Evolutionary conservation across 1,284 basidiomycete species (phyloP).

Genomic region (Polyporus tsugae): DNA sequence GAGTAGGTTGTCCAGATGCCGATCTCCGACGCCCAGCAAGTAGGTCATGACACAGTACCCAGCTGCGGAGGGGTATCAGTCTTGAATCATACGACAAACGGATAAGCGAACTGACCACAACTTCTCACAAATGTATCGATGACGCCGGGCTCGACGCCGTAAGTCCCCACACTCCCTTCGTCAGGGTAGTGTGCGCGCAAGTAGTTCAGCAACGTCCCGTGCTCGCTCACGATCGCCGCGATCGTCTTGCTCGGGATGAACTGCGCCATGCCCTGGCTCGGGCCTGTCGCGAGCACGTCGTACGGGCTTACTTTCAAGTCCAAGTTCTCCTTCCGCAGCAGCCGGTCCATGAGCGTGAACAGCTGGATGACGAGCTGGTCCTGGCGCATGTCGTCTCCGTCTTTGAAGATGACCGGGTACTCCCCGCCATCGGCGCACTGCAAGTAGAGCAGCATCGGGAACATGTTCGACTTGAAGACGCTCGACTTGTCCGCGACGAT

Average conservation of each 20-base stretch:
- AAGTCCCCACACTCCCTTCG: conserved; percentile 91
- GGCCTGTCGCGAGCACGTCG: conserved; percentile 92
- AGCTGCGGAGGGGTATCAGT: conserved; percentile 57
- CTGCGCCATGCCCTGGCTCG: conserved; percentile 95
- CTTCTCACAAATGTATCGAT: conserved; percentile 97
- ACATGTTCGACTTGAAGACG: conserved; percentile 98
- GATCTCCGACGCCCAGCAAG: conserved; percentile 95
- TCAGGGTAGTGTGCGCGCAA: conserved; percentile 88
- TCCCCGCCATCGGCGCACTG: conserved; percentile 79
- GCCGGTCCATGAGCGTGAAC: conserved; percentile 96
- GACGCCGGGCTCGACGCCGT: conserved; percentile 90
- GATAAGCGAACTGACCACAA: conserved; percentile 76
- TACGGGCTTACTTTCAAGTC: conserved; percentile 95
- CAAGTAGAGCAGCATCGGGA: conserved; percentile 92
- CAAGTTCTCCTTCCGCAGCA: conserved; percentile 94
- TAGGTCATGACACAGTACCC: conserved; percentile 99
- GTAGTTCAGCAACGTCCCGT: conserved; percentile 92
- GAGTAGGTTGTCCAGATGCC: conserved; percentile 96
- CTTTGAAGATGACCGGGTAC: conserved; percentile 98
- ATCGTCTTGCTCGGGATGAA: conserved; percentile 97
- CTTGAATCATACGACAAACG: background rate
- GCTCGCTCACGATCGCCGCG: conserved; percentile 91
- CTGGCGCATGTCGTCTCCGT: conserved; percentile 98
- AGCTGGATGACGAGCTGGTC: conserved; percentile 98
- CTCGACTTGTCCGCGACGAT: conserved; percentile 92